Percentiles rank a stretch among this genome's conserved stretches.
phyloP scores from a whole-genome alignment of 257 asterid species.

The Cynanchum wilfordii region DNA sequence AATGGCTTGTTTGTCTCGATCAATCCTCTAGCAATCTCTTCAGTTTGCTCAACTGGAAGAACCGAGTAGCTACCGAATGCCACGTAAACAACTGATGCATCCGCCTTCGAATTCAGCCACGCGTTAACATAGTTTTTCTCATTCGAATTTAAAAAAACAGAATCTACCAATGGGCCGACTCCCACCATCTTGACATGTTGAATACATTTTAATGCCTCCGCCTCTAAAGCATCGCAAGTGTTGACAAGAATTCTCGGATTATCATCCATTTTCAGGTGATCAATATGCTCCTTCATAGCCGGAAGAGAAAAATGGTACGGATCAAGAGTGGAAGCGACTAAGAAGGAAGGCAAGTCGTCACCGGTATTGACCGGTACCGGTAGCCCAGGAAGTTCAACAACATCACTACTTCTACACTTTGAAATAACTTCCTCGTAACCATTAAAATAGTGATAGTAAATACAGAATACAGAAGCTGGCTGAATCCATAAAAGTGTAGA shows the following conservation, averaged over 20 bases:
- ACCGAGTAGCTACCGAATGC: conserved; percentile 45
- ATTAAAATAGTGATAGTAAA: conserved; percentile 53
- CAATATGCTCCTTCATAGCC: conserved; percentile 37
- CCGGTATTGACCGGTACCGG: conserved; percentile 27
- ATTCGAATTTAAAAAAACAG: conserved; percentile 33
- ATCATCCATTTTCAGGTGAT: conserved; percentile 22
- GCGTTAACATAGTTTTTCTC: conserved; percentile 18
- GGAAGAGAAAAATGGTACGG: conserved; percentile 21
- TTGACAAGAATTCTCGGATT: conserved; percentile 42
- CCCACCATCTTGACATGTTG: conserved; percentile 25
- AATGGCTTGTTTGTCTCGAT: conserved; percentile 22
- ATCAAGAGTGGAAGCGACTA: conserved; percentile 25
- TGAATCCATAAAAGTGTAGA: conserved; percentile 61
- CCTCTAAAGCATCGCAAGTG: conserved; percentile 40
- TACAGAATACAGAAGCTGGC: conserved; percentile 47
- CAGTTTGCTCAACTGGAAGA: conserved; percentile 27
- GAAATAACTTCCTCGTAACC: conserved; percentile 32
- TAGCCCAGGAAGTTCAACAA: conserved; percentile 40
- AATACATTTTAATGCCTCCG: conserved; percentile 25
- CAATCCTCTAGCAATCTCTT: conserved; percentile 21
- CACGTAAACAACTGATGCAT: conserved; percentile 32
- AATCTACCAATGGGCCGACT: conserved; percentile 50
- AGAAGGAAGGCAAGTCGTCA: conserved; percentile 56
- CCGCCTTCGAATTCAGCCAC: conserved; percentile 26
- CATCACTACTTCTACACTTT: not conserved